phyloP scores from a whole-genome alignment of 2,329 filamentous ascomycete species.

The Pezicula rhizophila region DNA sequence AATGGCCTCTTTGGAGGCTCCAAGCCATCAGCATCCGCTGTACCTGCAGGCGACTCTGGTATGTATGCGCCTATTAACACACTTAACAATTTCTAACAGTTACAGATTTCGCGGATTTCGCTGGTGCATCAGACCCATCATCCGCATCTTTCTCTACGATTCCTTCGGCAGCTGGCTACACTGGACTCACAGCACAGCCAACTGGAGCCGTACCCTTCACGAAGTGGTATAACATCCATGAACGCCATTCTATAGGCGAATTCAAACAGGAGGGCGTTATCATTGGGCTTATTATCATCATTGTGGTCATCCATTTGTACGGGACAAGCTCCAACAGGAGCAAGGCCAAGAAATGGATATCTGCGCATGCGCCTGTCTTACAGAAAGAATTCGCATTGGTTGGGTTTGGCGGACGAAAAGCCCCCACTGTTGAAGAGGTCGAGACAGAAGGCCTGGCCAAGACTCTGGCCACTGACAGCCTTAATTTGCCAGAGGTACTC shows the following conservation, averaged over 20 bases:
- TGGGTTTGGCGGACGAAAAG: constrained; percentile 61
- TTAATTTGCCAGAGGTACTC: constrained; percentile 45
- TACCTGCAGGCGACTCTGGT: constrained; percentile 57
- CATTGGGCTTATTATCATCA: constrained; percentile 64
- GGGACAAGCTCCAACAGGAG: constrained; percentile 74
- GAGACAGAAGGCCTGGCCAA: constrained; percentile 34
- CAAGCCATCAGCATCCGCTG: constrained; percentile 50
- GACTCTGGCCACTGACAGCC: constrained; percentile 30
- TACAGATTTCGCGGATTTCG: constrained; percentile 90
- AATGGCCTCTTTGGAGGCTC: constrained; percentile 63
- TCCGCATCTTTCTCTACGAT: constrained; percentile 41
- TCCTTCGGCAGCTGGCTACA: constrained; percentile 38
- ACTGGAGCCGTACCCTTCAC: constrained; percentile 65
- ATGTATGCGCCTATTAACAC: constrained; percentile 28
- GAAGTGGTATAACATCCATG: constrained; percentile 95
- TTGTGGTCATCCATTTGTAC: constrained; percentile 74
- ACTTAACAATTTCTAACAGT: constrained; percentile 10
- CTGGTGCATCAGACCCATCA: constrained; percentile 64
- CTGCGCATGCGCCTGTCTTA: constrained; percentile 65
- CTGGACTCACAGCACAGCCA: constrained; percentile 36
- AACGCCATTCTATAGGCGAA: constrained; percentile 76
- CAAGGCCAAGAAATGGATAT: constrained; percentile 76
- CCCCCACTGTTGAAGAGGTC: constrained; percentile 38
- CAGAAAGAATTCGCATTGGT: constrained; percentile 80
- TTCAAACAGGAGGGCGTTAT: constrained; percentile 86